A percentile compares a stretch with the other conserved stretches of the same genome.
Evolutionary conservation across 1,284 basidiomycete species (phyloP).

Genomic region (Trichosporon sp.): DNA sequence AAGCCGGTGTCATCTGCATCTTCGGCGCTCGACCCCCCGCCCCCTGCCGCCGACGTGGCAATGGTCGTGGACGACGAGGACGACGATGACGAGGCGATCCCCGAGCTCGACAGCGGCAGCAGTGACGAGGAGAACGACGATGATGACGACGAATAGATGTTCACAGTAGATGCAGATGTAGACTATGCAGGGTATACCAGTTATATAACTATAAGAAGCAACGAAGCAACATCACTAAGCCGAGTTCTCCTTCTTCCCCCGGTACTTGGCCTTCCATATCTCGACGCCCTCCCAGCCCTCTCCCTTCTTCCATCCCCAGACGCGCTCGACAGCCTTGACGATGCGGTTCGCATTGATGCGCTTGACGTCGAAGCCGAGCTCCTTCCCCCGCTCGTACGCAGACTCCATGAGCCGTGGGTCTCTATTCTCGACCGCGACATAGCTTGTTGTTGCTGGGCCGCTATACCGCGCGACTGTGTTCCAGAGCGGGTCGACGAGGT

Average conservation of each 20-base stretch:
- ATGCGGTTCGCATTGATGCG: conserved; percentile 62
- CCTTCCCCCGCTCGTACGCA: conserved; percentile 56
- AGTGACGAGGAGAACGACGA: conserved; percentile 51
- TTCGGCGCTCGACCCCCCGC: background rate
- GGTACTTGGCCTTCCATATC: conserved; percentile 38
- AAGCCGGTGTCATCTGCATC: background rate
- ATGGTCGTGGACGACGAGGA: conserved; percentile 4
- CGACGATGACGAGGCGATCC: conserved; percentile 57
- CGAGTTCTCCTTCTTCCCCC: background rate
- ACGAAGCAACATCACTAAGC: background rate
- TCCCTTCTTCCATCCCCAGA: conserved; percentile 47
- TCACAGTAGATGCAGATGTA: background rate
- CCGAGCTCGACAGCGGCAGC: conserved; percentile 48
- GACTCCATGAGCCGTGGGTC: conserved; percentile 63
- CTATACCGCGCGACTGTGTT: conserved; percentile 42
- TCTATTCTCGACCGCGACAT: conserved; percentile 69
- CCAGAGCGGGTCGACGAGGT: conserved; percentile 66
- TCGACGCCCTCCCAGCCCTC: conserved; percentile 48
- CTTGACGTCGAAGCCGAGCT: conserved; percentile 57
- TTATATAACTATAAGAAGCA: background rate
- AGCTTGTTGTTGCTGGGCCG: conserved; percentile 52
- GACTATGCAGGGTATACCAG: background rate
- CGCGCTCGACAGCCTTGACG: conserved; percentile 59
- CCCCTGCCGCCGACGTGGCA: background rate
- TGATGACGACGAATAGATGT: conserved; percentile 41